phyloP scores from a whole-genome alignment of 2,329 filamentous ascomycete genomes.

The Fusarium kyushuense region DNA sequence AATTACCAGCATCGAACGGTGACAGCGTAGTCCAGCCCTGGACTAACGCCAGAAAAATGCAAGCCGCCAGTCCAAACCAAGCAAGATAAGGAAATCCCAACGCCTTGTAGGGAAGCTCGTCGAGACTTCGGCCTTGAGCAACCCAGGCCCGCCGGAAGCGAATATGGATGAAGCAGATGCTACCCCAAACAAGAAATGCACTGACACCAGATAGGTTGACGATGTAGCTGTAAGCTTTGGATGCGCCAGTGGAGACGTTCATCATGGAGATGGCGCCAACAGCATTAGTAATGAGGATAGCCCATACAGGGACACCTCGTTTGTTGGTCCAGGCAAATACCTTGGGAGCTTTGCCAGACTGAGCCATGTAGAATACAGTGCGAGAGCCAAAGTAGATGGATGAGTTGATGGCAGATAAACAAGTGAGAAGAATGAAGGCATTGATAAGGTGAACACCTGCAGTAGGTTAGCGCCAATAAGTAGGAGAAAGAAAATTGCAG shows the following conservation, averaged over 20 bases:
- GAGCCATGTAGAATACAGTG: slow-evolving; percentile 81
- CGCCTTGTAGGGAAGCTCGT: slow-evolving; percentile 68
- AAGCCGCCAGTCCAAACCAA: slow-evolving; percentile 69
- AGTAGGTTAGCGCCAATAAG: slow-evolving; percentile 11
- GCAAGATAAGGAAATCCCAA: slow-evolving; percentile 68
- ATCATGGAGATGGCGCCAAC: slow-evolving; percentile 81
- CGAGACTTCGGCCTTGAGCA: slow-evolving; percentile 65
- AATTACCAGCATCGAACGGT: slow-evolving; percentile 68
- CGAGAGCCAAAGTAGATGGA: slow-evolving; percentile 83
- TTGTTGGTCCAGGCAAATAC: slow-evolving; percentile 76
- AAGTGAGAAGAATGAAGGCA: slow-evolving; percentile 79
- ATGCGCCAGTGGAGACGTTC: slow-evolving; percentile 76
- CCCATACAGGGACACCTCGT: slow-evolving; percentile 71
- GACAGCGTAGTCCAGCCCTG: slow-evolving; percentile 72
- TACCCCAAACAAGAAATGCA: slow-evolving; percentile 78
- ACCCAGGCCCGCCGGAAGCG: slow-evolving; percentile 75
- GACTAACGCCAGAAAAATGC: slow-evolving; percentile 69
- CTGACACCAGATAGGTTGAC: slow-evolving; percentile 77
- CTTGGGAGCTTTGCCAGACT: slow-evolving; percentile 76
- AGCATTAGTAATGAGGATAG: slow-evolving; percentile 75
- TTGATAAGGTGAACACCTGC: slow-evolving; percentile 78
- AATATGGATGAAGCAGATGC: slow-evolving; percentile 77
- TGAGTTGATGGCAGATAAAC: slow-evolving; percentile 77
- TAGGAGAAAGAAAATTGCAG: neutral
- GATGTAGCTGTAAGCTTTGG: slow-evolving; percentile 75